These are phyloP conservation scores for Globisporangium solare DNA, from an alignment of 352 stramenopile genomes.

Conservation along the genomic window DNA sequence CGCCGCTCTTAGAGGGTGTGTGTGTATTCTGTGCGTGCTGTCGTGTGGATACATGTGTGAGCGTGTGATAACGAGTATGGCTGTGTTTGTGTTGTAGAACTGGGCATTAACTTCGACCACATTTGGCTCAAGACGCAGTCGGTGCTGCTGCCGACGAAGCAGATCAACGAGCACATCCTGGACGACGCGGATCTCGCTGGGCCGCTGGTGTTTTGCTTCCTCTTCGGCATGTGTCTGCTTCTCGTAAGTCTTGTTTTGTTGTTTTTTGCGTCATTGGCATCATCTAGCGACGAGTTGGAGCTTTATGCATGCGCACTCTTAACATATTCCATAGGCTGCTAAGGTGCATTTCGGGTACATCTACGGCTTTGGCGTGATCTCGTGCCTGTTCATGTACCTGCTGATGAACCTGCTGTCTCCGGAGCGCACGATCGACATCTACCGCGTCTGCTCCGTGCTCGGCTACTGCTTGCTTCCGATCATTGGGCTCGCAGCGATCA, in stretches of 20 bases:
- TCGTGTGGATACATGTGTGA: neutral
- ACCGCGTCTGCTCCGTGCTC: slow-evolving; percentile 92
- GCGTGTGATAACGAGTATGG: neutral
- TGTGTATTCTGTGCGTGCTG: neutral
- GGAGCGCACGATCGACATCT: slow-evolving; percentile 88
- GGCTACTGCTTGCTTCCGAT: slow-evolving; percentile 98
- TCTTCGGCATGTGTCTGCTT: slow-evolving; percentile 93
- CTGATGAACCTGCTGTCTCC: slow-evolving; percentile 95
- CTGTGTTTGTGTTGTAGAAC: slow-evolving; percentile 46
- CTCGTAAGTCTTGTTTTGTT: slow-evolving; percentile 40
- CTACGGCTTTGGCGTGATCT: slow-evolving; percentile 97
- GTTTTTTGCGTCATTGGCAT: neutral
- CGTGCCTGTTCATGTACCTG: slow-evolving; percentile 94
- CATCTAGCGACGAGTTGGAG: neutral
- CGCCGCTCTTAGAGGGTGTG: slow-evolving; percentile 92
- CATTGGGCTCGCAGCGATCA: slow-evolving; percentile 91
- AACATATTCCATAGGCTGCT: slow-evolving; percentile 35
- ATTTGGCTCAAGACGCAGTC: slow-evolving; percentile 96
- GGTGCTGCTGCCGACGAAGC: slow-evolving; percentile 91
- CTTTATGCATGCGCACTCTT: slow-evolving; percentile 11
- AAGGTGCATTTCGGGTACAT: slow-evolving; percentile 99
- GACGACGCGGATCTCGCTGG: slow-evolving; percentile 93
- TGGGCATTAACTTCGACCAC: slow-evolving; percentile 97
- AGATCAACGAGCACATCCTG: slow-evolving; percentile 87
- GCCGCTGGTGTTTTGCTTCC: slow-evolving; percentile 92